These are phyloP conservation scores for Ascoidea asiatica DNA, from an alignment of 805 yeast genomes.

Conservation along the genomic window DNA sequence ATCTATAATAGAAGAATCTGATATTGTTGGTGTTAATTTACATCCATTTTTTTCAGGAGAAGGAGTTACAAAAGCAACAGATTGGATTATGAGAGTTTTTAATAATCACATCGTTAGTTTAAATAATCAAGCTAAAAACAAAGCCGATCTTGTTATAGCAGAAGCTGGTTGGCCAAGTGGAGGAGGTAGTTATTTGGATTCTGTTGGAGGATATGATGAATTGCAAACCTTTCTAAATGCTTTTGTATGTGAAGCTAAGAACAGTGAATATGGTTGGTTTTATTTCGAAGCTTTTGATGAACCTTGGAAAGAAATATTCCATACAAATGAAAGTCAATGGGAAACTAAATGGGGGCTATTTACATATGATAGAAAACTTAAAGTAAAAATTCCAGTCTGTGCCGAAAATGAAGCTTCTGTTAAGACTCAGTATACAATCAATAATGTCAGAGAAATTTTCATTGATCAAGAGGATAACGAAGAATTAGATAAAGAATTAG, in stretches of 20 bases:
- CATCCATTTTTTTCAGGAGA: slow-evolving; percentile 62
- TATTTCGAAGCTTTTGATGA: slow-evolving; percentile 64
- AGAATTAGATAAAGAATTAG: too few relatives aligned
- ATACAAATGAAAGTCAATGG: slow-evolving; percentile 32
- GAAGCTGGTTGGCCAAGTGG: slow-evolving; percentile 66
- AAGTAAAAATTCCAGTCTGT: slow-evolving; percentile 23
- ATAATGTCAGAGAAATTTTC: too few relatives aligned
- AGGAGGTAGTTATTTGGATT: slow-evolving; percentile 35
- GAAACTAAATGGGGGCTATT: slow-evolving; percentile 67
- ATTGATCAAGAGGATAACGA: too few relatives aligned
- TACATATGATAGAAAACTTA: slow-evolving; percentile 30
- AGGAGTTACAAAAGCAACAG: slow-evolving; percentile 27
- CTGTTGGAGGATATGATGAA: slow-evolving; percentile 32
- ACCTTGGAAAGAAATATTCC: slow-evolving; percentile 50
- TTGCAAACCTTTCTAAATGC: slow-evolving; percentile 33
- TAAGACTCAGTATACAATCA: too few relatives aligned
- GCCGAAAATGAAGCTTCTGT: too few relatives aligned
- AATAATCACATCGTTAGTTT: slow-evolving; percentile 28
- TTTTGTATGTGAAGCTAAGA: slow-evolving; percentile 36
- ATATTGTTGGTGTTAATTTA: slow-evolving; percentile 47
- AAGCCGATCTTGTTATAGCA: slow-evolving; percentile 29
- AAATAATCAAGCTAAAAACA: slow-evolving; percentile 14
- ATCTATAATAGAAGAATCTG: slow-evolving; percentile 29
- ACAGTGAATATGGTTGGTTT: slow-evolving; percentile 32
- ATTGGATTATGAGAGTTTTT: slow-evolving; percentile 39